These are phyloP conservation scores for Phlebopus sp. DNA, from an alignment of 1,284 basidiomycete genomes.

Conservation along the genomic window DNA sequence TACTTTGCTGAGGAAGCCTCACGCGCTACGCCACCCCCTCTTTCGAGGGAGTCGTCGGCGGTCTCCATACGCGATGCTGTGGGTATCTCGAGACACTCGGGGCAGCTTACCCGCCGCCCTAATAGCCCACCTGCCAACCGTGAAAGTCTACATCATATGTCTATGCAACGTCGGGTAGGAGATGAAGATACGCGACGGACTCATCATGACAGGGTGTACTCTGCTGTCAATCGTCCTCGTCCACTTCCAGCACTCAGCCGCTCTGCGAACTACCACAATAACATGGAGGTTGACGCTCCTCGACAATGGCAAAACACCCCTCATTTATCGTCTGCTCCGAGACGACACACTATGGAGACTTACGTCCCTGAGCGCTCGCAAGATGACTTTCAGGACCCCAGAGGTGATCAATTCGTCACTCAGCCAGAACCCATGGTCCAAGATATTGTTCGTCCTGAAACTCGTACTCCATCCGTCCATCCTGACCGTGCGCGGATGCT, in stretches of 20 bases:
- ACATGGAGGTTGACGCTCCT: slow-evolving; percentile 8
- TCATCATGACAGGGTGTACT: slow-evolving; percentile 1
- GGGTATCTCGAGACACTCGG: too few species aligned
- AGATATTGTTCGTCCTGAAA: slow-evolving; percentile 12
- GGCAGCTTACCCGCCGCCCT: too few species aligned
- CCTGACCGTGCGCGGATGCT: slow-evolving; percentile 32
- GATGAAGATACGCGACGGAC: slow-evolving; percentile 6
- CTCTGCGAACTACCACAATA: not conserved
- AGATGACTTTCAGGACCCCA: slow-evolving; percentile 11
- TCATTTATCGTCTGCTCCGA: not conserved
- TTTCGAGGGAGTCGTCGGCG: slow-evolving; percentile 31
- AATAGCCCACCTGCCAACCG: not conserved
- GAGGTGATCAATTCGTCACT: slow-evolving; percentile 2
- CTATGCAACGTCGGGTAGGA: slow-evolving; percentile 6
- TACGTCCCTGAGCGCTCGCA: slow-evolving; percentile 11
- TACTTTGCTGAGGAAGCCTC: slow-evolving; percentile 15
- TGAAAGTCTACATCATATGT: slow-evolving; percentile 16
- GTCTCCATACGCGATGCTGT: slow-evolving; percentile 16
- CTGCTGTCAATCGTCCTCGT: not conserved
- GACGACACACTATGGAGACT: slow-evolving; percentile 10
- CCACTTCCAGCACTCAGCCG: not conserved
- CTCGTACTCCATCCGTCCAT: slow-evolving; percentile 22
- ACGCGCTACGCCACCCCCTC: slow-evolving; percentile 29
- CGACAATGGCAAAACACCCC: slow-evolving; percentile 10
- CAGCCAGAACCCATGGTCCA: slow-evolving; percentile 5